phyloP scores from a whole-genome alignment of 1,139 yeast species.

The Oligophagozyma castellii region DNA sequence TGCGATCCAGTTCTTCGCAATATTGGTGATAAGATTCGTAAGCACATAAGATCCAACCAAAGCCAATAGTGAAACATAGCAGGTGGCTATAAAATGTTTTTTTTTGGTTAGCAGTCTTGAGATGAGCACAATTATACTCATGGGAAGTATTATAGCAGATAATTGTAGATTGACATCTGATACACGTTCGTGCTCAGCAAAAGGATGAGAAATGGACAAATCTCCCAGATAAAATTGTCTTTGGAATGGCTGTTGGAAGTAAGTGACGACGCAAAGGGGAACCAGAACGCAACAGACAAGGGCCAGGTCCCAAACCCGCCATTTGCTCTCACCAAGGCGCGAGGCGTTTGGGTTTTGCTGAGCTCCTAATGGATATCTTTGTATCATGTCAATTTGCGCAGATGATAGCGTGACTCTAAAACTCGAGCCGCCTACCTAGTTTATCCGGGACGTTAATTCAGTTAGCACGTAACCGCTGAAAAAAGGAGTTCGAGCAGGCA shows the following conservation, averaged over 20 bases:
- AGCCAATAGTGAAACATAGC: slow-evolving; percentile 43
- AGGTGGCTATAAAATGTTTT: slow-evolving; percentile 29
- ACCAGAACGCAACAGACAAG: slow-evolving; percentile 31
- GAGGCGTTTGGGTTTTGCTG: too few relatives aligned
- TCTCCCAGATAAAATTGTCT: slow-evolving; percentile 53
- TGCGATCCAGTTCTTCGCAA: slow-evolving; percentile 59
- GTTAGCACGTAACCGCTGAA: too few relatives aligned
- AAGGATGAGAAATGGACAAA: slow-evolving; percentile 55
- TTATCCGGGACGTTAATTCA: too few relatives aligned
- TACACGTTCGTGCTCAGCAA: slow-evolving; percentile 52
- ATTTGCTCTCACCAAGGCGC: too few relatives aligned
- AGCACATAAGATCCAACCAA: slow-evolving; percentile 37
- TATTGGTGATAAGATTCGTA: slow-evolving; percentile 47
- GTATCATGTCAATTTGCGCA: too few relatives aligned
- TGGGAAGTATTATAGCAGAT: slow-evolving; percentile 32
- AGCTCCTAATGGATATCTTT: too few relatives aligned
- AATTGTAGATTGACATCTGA: slow-evolving; percentile 27
- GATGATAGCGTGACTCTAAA: too few relatives aligned
- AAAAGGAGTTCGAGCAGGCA: too few relatives aligned
- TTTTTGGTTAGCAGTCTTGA: slow-evolving; percentile 28
- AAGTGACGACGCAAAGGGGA: slow-evolving; percentile 32
- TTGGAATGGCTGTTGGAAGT: slow-evolving; percentile 45
- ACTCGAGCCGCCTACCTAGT: too few relatives aligned
- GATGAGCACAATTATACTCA: slow-evolving; percentile 24
- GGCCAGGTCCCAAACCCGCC: too few relatives aligned